Base-by-base conservation (phyloP, 202 grass and related monocot genomes). In the Musa balbisiana region DNA sequence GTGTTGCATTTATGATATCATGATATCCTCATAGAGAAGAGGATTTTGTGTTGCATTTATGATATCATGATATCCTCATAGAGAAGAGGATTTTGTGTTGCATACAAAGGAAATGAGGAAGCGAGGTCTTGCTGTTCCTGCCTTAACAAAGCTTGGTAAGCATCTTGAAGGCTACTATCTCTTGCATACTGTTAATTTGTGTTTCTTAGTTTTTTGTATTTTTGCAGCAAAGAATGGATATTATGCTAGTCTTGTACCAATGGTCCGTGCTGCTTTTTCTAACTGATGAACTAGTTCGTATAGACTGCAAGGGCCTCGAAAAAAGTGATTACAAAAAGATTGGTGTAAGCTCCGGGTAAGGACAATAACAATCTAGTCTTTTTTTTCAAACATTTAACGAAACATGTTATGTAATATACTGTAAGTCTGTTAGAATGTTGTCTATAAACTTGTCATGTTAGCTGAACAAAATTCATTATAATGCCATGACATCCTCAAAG, bases 301-400 rank as follows among this genome's bases (percentile, higher is more conserved):
- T 97, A 83, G 94, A 97, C 49, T 97, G 90, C 73, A 93, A 93
- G 76, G 94, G 90, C 56, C 84, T 97, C 71, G 84, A 87, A 51
- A 87, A 80, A 80, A 91, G 84, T 78, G 88, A 97, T 67, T 97
- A 93, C 69, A 83, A 77, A 75, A 97, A 93, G 87, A 88, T 93
- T 63, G 94, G 94, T 17, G 90, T 93, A 97, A 97, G 79, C 90
- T 97, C 19, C 88, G 84, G 79, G 90, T 97, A 83, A 83, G 87
- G 82, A 55, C 77, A 2, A 67, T 52, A 23, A 25, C 24, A 8
- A 56, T 56, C 21, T 49, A 22, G n/a, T 49, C 33, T 63, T 21
- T 73, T 56, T 58, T 2, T 33, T 2, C 43, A 51, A 51, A 70
- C 43, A 70, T 70, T 51, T 20, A 67, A 43, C 64, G 3, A 60